These are phyloP conservation scores for Lipomyces chichibuensis DNA, from an alignment of 805 yeast genomes.

Conservation along the genomic window DNA sequence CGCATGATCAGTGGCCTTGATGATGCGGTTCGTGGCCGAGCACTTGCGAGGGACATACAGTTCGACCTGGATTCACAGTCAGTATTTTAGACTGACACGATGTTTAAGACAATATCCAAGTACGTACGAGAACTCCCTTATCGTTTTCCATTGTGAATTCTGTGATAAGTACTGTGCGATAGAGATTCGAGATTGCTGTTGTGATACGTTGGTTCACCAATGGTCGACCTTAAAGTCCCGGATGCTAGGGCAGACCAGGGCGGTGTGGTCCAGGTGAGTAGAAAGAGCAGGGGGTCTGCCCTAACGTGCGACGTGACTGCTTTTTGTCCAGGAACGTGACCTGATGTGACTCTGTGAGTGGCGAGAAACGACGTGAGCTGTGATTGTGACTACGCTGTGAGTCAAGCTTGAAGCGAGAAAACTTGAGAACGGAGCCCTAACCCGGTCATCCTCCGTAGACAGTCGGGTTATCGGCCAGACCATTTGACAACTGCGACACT, in stretches of 20 bases:
- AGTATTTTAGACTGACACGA: neutral
- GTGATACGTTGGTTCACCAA: neutral
- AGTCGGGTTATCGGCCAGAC: neutral
- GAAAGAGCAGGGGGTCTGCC: slow-evolving; percentile 13
- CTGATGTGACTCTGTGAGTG: slow-evolving; percentile 5
- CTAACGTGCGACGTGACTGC: slow-evolving; percentile 15
- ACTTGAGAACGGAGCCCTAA: neutral
- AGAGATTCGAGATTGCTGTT: neutral
- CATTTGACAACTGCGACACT: neutral
- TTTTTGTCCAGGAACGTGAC: neutral
- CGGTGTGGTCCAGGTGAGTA: neutral
- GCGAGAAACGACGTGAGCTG: slow-evolving; percentile 13
- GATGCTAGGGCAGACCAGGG: neutral
- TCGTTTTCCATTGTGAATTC: slow-evolving; percentile 92
- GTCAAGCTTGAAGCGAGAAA: neutral
- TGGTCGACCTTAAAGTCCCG: no score
- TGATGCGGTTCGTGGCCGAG: slow-evolving; percentile 99
- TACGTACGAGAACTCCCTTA: slow-evolving; percentile 98
- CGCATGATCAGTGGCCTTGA: slow-evolving; percentile 99
- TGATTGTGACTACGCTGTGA: slow-evolving; percentile 11
- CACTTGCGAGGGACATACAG: slow-evolving; percentile 99
- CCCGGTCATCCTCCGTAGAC: neutral
- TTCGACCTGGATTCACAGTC: slow-evolving; percentile 69
- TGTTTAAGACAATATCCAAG: neutral
- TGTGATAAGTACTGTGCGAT: neutral